Base-by-base conservation (phyloP, 139 green algal species). In the Closterium sp. region DNA sequence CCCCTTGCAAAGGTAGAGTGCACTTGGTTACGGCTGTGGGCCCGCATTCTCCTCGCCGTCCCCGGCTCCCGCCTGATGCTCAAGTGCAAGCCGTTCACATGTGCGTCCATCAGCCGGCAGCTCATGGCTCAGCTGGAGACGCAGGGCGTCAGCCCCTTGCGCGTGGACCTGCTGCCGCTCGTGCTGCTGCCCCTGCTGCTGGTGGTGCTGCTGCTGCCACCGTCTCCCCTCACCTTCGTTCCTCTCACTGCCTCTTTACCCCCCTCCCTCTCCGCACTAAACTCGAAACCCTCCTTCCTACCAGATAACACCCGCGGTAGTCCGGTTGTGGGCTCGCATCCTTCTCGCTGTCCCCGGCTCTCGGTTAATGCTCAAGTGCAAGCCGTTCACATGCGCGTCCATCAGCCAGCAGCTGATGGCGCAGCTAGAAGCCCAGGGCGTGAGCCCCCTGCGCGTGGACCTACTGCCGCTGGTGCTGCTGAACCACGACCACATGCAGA, bases 51-150 rank as follows among this genome's bases (percentile, higher is more conserved):
- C 38, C 83, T 32, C 87, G 87, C 93, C 84, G 90, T 95, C 87
- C 91, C 89, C 25, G 35, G 91, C 38, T 96, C 96, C 16, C 96
- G 98, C 0, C 96, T 99, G 19, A 92, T 99, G 38, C 93, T 99
- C 10, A 99, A 99, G 94, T 97, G 97, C 95, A 99, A 99, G 96
- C 97, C 97, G 21, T 99, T 99, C 87, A 95, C 95, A 3, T 99
- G 98, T 93, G 90, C 96, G 30, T 93, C 93, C 7, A 96, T 95
- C 64, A 91, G 85, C 3, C 10, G 55, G 33, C 66, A 88, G 66
- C 93, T 93, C 30, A 84, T 93, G 91, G 81, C 28, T 8, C 7
- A 19, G 12, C 33, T 95, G 89, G 89, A 92, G 69, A 25, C 34
- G 30, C 64, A 96, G 91, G 97, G 97, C 84, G 93, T 98, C 3